Evolutionary conservation across 768 basidiomycete species (phyloP).

Genomic region (Macrolepiota albuminosa): DNA sequence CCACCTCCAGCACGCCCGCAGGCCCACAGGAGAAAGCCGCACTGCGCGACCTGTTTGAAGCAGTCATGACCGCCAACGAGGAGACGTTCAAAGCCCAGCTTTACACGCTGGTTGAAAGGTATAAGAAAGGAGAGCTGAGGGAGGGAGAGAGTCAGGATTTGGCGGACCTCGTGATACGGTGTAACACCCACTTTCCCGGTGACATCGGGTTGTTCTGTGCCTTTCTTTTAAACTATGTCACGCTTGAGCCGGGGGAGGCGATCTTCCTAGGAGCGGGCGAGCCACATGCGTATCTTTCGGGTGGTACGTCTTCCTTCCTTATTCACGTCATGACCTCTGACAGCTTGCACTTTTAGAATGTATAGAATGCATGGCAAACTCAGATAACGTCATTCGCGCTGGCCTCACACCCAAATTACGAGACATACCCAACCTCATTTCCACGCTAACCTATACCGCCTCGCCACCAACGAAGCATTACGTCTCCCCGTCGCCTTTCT

Average conservation of each 20-base stretch:
- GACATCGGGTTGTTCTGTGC: slow-evolving; percentile 79
- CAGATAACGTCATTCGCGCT: slow-evolving; percentile 98
- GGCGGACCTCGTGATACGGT: slow-evolving; percentile 55
- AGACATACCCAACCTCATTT: slow-evolving; percentile 86
- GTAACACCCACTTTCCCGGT: slow-evolving; percentile 77
- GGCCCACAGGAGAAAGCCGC: slow-evolving; percentile 50
- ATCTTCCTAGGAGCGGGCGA: slow-evolving; percentile 95
- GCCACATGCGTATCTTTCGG: slow-evolving; percentile 93
- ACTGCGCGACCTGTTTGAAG: slow-evolving; percentile 73
- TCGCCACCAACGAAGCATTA: slow-evolving; percentile 65
- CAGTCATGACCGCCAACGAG: slow-evolving; percentile 78
- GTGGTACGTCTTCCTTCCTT: slow-evolving; percentile 50
- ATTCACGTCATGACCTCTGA: not conserved
- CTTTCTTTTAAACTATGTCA: slow-evolving; percentile 68
- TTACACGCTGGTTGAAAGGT: slow-evolving; percentile 54
- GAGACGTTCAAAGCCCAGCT: slow-evolving; percentile 50
- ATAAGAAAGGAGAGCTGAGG: slow-evolving; percentile 38
- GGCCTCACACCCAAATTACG: slow-evolving; percentile 96
- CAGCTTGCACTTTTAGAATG: slow-evolving; percentile 31
- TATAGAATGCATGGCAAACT: slow-evolving; percentile 99
- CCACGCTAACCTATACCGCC: slow-evolving; percentile 81
- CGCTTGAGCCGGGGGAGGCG: slow-evolving; percentile 77
- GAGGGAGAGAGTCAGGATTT: slow-evolving; percentile 40
- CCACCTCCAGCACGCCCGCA: slow-evolving; percentile 35
- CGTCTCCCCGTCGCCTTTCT: slow-evolving; percentile 55